Evolutionary conservation across 257 asterid genomes (phyloP).

Genomic region (Solanum commersonii): DNA sequence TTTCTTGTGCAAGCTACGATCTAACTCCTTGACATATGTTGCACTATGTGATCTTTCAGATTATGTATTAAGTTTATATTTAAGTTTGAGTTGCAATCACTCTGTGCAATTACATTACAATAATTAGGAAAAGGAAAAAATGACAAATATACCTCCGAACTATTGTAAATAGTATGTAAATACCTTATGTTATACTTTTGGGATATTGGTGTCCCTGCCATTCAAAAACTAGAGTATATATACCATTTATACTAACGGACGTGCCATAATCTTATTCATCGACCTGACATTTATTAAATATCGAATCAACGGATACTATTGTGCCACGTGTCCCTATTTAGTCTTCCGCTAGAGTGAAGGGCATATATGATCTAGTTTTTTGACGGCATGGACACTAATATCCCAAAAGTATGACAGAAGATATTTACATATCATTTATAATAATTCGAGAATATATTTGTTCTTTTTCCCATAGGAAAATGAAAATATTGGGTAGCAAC

Average conservation of each 20-base stretch:
- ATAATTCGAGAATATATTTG: too few species aligned
- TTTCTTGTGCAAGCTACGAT: neutral
- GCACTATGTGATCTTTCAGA: neutral
- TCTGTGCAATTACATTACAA: neutral
- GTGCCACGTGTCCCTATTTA: neutral
- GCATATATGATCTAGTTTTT: too few species aligned
- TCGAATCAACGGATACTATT: neutral
- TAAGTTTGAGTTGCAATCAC: neutral
- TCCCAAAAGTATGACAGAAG: accelerated
- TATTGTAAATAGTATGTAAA: too few species aligned
- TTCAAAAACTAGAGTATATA: too few species aligned
- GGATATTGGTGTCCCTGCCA: accelerated
- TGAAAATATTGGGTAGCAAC: neutral
- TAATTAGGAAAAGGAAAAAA: neutral
- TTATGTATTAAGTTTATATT: neutral
- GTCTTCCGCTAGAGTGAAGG: too few species aligned
- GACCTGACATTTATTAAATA: too few species aligned
- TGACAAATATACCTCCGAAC: accelerated
- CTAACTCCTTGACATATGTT: neutral
- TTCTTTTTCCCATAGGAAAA: accelerated
- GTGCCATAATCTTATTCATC: too few species aligned
- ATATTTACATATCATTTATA: accelerated
- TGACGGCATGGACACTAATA: accelerated
- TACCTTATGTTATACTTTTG: too few species aligned
- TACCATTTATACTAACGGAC: too few species aligned